A percentile compares a stretch with the other conserved stretches of the same genome.
Evolutionary conservation across 345 rosid genomes (phyloP).

Genomic region (Acer campestre): DNA sequence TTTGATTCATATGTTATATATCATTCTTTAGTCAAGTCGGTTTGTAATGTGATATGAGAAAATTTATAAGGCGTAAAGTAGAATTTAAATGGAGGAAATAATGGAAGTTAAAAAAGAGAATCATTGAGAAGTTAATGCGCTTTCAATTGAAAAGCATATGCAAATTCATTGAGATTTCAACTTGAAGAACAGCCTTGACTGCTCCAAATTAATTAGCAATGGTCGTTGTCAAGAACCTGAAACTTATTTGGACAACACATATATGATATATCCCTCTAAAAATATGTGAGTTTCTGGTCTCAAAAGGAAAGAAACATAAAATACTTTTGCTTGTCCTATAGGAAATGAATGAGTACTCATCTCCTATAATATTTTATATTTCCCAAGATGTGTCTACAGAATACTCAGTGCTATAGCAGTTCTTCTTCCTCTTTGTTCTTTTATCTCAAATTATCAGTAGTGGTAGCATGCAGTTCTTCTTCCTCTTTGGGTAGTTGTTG

Average conservation of each 20-base stretch:
- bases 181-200: background rate
- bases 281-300: background rate
- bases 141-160: conserved; percentile 5
- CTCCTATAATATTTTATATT: background rate
- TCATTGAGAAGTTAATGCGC: conserved; percentile 14
- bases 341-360: background rate
- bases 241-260: background rate
- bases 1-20: background rate
- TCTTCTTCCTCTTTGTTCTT: background rate
- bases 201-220: conserved; percentile 4
- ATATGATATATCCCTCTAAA: too few relatives aligned
- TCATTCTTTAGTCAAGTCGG: too few relatives aligned
- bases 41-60: background rate
- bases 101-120: background rate
- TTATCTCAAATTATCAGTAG: background rate
- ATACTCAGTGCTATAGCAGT: background rate
- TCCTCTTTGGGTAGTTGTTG: too few relatives aligned
- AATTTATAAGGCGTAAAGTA: background rate
- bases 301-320: background rate
- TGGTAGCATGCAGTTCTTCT: background rate
- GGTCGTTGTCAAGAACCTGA: conserved; percentile 3
- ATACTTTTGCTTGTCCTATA: background rate
- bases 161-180: background rate
- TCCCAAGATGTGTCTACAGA: background rate
- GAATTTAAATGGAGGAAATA: background rate